phyloP scores from a whole-genome alignment of 2,329 filamentous ascomycete genomes.

The Pseudogymnoascus sp. region DNA sequence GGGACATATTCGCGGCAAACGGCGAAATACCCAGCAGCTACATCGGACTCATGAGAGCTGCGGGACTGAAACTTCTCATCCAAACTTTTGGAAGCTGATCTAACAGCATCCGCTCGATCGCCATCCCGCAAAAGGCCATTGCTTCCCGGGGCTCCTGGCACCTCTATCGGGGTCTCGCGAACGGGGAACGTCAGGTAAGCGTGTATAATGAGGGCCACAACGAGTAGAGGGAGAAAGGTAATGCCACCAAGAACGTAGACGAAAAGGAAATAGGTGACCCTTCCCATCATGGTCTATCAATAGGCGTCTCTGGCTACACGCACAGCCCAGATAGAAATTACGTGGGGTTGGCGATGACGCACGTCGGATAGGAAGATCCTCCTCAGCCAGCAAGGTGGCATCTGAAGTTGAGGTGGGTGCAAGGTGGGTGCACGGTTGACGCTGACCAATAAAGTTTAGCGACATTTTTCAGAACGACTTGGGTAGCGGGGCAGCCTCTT shows the following conservation, averaged over 20 bases:
- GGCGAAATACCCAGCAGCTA: constrained; percentile 88
- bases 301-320: not conserved
- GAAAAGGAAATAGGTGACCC: constrained; percentile 4
- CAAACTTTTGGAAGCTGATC: constrained; percentile 48
- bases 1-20: constrained; percentile 88
- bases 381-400: constrained; percentile 6
- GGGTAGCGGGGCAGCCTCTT: not conserved
- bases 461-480: not conserved
- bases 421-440: not conserved
- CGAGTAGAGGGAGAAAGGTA: not conserved
- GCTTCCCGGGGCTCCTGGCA: constrained; percentile 25
- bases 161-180: constrained; percentile 31
- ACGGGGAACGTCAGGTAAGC: constrained; percentile 60
- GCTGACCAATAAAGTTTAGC: not conserved
- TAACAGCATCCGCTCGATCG: constrained; percentile 58
- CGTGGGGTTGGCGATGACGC: constrained; percentile 3
- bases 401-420: constrained; percentile 1
- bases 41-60: constrained; percentile 57
- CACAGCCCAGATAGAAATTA: constrained; percentile 2
- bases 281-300: constrained; percentile 7
- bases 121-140: constrained; percentile 45
- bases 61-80: constrained; percentile 53
- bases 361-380: not conserved
- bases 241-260: constrained; percentile 5
- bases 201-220: constrained; percentile 45